Conservation (phyloP, 352 stramenopile species). For the Pythium brassicae region DNA sequence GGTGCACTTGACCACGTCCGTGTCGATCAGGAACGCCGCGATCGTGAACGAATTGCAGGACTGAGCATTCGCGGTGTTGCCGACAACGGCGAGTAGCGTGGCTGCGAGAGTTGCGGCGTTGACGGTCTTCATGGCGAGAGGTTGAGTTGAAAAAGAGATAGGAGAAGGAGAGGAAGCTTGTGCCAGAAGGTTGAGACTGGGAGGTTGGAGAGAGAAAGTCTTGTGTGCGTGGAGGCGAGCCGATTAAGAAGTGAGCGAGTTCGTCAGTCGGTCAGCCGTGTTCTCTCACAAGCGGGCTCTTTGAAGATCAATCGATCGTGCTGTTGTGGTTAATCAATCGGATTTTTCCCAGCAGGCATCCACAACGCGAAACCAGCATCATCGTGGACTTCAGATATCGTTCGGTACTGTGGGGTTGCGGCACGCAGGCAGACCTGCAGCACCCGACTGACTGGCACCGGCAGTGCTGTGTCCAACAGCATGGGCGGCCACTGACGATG, state of each 20-base stretch:
- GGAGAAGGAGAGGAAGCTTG: no score
- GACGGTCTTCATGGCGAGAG: background rate
- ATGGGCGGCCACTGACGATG: no score
- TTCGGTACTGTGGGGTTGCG: no score
- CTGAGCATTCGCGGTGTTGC: background rate
- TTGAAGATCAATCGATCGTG: background rate
- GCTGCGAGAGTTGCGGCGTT: background rate
- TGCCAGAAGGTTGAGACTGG: no score
- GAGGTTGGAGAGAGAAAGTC: no score
- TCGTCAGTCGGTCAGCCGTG: background rate
- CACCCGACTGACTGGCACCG: no score
- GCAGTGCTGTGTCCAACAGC: no score
- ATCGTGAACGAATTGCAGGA: background rate
- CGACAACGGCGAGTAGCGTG: background rate
- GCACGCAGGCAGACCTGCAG: no score
- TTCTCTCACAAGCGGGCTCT: background rate
- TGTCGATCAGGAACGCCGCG: background rate
- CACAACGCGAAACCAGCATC: no score
- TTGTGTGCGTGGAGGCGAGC: no score
- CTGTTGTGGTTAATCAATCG: background rate
- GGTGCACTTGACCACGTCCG: constrained; percentile 4
- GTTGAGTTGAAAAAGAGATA: background rate
- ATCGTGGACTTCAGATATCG: no score
- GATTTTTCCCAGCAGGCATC: no score
- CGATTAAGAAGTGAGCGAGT: background rate